Evolutionary conservation across 352 stramenopile species (phyloP).

Genomic region (Thalassiosira pacifica): DNA sequence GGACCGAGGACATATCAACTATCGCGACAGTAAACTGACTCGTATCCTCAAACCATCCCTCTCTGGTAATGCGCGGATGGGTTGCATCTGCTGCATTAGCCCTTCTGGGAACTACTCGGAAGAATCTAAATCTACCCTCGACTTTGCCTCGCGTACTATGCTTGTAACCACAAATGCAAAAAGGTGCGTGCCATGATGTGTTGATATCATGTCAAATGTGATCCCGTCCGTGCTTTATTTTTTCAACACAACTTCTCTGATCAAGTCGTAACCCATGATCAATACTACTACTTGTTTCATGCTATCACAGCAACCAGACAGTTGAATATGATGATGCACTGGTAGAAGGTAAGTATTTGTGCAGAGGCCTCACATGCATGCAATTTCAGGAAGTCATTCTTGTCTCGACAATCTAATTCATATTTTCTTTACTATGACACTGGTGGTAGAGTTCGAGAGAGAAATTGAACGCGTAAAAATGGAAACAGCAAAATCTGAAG

Average conservation of each 20-base stretch:
- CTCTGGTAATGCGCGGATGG: slow-evolving; percentile 93
- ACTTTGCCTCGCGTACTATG: slow-evolving; percentile 94
- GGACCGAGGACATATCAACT: slow-evolving; percentile 89
- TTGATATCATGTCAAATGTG: slow-evolving; percentile 2
- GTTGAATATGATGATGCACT: slow-evolving; percentile 58
- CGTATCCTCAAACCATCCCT: slow-evolving; percentile 97
- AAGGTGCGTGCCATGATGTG: slow-evolving; percentile 22
- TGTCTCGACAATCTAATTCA: no score
- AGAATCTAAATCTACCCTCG: slow-evolving; percentile 94
- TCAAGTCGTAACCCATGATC: background rate
- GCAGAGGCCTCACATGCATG: no score
- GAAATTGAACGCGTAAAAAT: slow-evolving; percentile 62
- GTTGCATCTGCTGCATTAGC: slow-evolving; percentile 93
- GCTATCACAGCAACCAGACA: slow-evolving; percentile 38
- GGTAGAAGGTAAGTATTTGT: slow-evolving; percentile 20
- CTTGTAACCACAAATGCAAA: slow-evolving; percentile 91
- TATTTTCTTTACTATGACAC: no score
- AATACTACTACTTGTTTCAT: background rate
- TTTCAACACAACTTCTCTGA: no score
- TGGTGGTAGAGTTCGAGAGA: slow-evolving; percentile 42
- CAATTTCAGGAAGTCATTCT: no score
- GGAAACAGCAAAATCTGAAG: slow-evolving; percentile 56
- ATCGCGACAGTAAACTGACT: slow-evolving; percentile 96
- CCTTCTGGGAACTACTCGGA: slow-evolving; percentile 90
- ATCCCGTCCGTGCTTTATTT: background rate